Evolutionary conservation across 345 rosid genomes (phyloP).

Genomic region (Sisymbrium altissimum): DNA sequence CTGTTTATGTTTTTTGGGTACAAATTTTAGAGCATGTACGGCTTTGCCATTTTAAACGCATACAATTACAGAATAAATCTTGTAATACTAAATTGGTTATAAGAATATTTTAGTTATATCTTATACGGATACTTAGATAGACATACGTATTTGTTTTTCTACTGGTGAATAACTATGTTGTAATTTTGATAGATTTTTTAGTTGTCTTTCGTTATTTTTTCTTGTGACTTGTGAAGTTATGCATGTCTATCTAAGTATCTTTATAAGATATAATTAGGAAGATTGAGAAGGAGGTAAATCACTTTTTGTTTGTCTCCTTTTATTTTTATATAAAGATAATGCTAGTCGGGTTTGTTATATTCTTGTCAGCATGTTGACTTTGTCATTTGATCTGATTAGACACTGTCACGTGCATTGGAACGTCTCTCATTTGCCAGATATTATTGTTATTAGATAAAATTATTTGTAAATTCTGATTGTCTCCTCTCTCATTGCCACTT

Average conservation of each 20-base stretch:
- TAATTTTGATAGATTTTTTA: no score
- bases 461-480: constrained; percentile 16
- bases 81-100: background rate
- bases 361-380: constrained; percentile 27
- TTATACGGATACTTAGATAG: no score
- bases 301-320: background rate
- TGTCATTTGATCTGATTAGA: background rate
- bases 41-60: background rate
- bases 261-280: no score
- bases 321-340: background rate
- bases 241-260: no score
- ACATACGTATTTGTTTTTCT: no score
- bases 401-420: constrained; percentile 27
- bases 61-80: background rate
- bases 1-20: no score
- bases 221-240: no score
- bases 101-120: no score
- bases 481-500: constrained; percentile 6
- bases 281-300: background rate
- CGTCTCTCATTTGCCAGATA: constrained; percentile 13
- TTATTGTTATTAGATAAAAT: background rate
- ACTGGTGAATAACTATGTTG: no score
- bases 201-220: no score
- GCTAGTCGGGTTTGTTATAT: constrained; percentile 15
- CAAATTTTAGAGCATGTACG: no score